A percentile compares a stretch with the other conserved stretches of the same genome.
Conservation (phyloP, 176 grass and related monocot genomes). For the Lolium rigidum region DNA sequence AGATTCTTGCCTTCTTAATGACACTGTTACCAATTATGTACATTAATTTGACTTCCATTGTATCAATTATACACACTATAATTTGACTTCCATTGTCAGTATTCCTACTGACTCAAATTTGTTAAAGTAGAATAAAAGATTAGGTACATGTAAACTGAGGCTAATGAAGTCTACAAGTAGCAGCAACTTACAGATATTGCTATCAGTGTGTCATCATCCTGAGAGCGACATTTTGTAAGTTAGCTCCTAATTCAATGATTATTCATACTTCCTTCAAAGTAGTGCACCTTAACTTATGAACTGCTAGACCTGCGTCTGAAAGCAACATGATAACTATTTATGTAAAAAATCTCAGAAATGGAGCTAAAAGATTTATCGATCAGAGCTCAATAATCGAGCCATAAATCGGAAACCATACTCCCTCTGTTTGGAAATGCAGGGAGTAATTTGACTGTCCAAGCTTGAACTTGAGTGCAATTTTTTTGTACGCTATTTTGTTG, state of each 20-base stretch:
- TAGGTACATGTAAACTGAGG: not conserved
- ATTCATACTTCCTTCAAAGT: not conserved
- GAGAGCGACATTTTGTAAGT: not conserved
- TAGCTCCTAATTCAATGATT: conserved; percentile 5
- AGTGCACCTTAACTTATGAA: conserved; percentile 18
- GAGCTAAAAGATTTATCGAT: not conserved
- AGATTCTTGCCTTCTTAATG: not conserved
- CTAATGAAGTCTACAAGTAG: not conserved
- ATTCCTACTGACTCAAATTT: not conserved
- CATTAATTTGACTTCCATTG: not conserved
- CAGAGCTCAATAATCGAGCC: not conserved
- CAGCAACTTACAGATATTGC: not conserved
- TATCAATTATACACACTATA: not conserved
- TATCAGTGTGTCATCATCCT: conserved; percentile 22
- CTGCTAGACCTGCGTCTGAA: not conserved
- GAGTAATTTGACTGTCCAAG: not conserved
- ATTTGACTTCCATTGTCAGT: not conserved
- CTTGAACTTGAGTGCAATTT: not conserved
- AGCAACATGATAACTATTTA: conserved; percentile 8
- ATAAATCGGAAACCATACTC: not conserved
- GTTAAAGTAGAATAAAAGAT: not conserved
- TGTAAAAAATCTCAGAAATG: not conserved
- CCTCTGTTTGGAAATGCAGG: not conserved
- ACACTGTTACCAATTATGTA: not conserved
- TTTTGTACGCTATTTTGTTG: not conserved